Evolutionary conservation across 306 rosid species (phyloP).

Genomic region (Betula pendula): DNA sequence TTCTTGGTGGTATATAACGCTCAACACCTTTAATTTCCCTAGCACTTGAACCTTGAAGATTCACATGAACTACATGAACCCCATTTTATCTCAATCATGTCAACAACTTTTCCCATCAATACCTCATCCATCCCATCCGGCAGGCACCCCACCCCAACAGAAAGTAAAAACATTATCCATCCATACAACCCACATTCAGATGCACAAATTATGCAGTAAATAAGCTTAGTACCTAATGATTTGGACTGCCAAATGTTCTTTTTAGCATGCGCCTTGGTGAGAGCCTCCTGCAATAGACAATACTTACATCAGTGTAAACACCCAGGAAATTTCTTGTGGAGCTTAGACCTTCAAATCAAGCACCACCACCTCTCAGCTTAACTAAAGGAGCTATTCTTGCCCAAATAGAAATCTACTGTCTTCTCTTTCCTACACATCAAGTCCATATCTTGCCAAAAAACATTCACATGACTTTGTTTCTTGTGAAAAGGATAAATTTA

Average conservation of each 20-base stretch:
- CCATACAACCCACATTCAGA: slow-evolving; percentile 14
- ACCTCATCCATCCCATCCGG: slow-evolving; percentile 6
- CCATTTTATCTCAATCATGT: background rate
- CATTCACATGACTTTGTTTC: slow-evolving; percentile 90
- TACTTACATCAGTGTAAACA: background rate
- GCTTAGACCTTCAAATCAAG: slow-evolving; percentile 28
- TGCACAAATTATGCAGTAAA: slow-evolving; percentile 12
- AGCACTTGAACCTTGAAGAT: background rate
- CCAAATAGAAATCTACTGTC: slow-evolving; percentile 32
- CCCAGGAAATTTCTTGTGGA: slow-evolving; percentile 7
- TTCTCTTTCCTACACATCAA: slow-evolving; percentile 74
- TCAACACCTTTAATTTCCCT: too few relatives aligned
- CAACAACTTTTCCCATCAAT: slow-evolving; percentile 22
- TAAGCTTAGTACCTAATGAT: background rate
- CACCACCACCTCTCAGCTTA: background rate
- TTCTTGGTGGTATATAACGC: too few relatives aligned
- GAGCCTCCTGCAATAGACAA: slow-evolving; percentile 8
- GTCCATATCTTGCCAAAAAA: slow-evolving; percentile 61
- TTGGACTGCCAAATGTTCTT: too few relatives aligned
- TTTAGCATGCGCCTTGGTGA: background rate
- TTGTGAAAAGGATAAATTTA: slow-evolving; percentile 44
- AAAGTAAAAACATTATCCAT: background rate
- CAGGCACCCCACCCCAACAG: too few relatives aligned
- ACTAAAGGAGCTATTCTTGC: slow-evolving; percentile 13
- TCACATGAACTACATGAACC: background rate